A percentile compares a stretch with the other conserved stretches of the same genome.
phyloP scores from a whole-genome alignment of 169 alveolate genomes.

The Cryptosporidium felis region DNA sequence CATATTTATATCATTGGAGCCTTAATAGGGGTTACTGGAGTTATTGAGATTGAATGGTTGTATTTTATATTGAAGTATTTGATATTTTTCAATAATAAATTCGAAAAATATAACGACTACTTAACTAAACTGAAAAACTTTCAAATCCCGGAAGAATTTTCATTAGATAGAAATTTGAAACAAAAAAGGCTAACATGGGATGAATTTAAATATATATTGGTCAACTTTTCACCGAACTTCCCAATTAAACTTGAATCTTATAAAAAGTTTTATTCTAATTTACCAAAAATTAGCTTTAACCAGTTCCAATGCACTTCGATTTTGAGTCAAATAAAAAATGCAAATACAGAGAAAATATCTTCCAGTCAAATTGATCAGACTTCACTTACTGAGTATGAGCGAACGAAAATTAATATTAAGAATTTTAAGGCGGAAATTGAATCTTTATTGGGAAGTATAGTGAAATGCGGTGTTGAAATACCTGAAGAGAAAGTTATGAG shows the following conservation, averaged over 20 bases:
- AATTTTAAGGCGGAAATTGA: constrained; percentile 22
- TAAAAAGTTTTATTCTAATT: constrained; percentile 12
- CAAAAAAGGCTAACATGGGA: constrained; percentile 57
- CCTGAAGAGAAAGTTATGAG: constrained; percentile 37
- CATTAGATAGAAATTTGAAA: neutral
- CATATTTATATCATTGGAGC: constrained; percentile 15
- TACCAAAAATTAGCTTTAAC: neutral
- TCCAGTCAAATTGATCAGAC: neutral
- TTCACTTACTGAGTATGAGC: neutral
- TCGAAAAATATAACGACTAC: neutral
- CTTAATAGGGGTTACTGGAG: constrained; percentile 17
- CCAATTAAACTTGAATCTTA: constrained; percentile 40
- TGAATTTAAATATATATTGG: constrained; percentile 35
- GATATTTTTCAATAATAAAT: constrained; percentile 5
- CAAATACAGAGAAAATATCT: neutral
- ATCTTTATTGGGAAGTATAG: neutral
- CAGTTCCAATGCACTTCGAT: constrained; percentile 11
- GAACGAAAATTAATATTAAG: neutral
- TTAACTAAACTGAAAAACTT: neutral
- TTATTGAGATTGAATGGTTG: constrained; percentile 52
- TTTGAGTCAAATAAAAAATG: neutral
- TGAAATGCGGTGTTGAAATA: constrained; percentile 12
- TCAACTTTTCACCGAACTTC: constrained; percentile 50
- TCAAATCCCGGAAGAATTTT: constrained; percentile 8
- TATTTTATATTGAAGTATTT: constrained; percentile 28